These are phyloP conservation scores for Candida krabiensis DNA, from an alignment of 805 yeast genomes.

Conservation along the genomic window DNA sequence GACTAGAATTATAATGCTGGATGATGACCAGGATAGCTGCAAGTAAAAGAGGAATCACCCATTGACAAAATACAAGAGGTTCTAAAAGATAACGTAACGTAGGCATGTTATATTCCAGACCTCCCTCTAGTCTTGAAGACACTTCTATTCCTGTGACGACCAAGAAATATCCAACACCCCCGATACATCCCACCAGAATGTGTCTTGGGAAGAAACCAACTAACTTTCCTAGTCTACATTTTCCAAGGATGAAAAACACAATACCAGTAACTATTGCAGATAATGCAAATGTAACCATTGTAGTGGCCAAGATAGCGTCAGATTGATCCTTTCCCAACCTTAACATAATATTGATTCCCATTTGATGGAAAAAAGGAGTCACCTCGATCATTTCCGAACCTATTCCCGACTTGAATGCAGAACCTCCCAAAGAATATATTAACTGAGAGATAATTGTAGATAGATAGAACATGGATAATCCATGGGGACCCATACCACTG, in stretches of 20 bases:
- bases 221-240: conserved; percentile 74
- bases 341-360: conserved; percentile 72
- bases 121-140: conserved; percentile 75
- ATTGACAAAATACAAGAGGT: conserved; percentile 50
- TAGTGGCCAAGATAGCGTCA: conserved; percentile 72
- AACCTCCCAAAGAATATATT: conserved; percentile 86
- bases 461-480: conserved; percentile 90
- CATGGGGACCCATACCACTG: conserved; percentile 78
- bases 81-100: conserved; percentile 52
- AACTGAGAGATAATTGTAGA: conserved; percentile 89
- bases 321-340: conserved; percentile 45
- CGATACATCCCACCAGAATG: conserved; percentile 94
- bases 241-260: conserved; percentile 76
- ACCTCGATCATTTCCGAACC: conserved; percentile 99
- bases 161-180: conserved; percentile 96
- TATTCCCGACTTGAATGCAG: conserved; percentile 85
- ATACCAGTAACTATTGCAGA: conserved; percentile 86
- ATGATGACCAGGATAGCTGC: conserved; percentile 60
- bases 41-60: conserved; percentile 69
- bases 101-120: conserved; percentile 59
- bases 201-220: conserved; percentile 97
- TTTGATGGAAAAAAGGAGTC: conserved; percentile 96
- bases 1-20: conserved; percentile 58
- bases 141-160: conserved; percentile 91
- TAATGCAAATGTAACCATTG: conserved; percentile 79